Percentiles rank a stretch among this genome's conserved stretches.
Evolutionary conservation across 805 yeast genomes (phyloP).

Genomic region (Starmerella stellata): DNA sequence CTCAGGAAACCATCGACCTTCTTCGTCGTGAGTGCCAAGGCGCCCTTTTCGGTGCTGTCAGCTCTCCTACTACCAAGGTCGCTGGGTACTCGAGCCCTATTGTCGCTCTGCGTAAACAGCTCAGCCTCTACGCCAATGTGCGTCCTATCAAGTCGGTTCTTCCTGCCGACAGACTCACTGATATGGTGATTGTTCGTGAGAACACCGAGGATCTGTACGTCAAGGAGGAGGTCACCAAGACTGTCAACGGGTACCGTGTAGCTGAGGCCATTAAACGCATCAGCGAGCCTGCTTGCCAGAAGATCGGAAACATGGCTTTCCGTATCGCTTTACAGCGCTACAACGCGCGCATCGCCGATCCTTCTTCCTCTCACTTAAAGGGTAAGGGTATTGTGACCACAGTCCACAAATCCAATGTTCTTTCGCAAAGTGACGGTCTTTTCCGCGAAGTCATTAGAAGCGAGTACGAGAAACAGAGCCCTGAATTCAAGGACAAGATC

Average conservation of each 20-base stretch:
- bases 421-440: constrained; percentile 81
- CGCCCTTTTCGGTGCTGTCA: constrained; percentile 94
- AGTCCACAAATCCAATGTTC: constrained; percentile 90
- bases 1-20: constrained; percentile 70
- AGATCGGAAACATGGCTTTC: constrained; percentile 78
- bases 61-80: constrained; percentile 80
- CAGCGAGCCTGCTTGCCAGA: constrained; percentile 66
- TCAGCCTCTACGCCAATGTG: constrained; percentile 90
- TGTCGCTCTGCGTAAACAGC: constrained; percentile 90
- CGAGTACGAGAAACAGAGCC: constrained; percentile 32
- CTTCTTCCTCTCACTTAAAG: constrained; percentile 22
- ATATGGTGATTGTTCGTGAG: constrained; percentile 95
- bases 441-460: constrained; percentile 73
- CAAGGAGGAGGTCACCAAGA: constrained; percentile 71
- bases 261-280: constrained; percentile 98
- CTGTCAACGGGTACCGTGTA: constrained; percentile 63
- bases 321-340: constrained; percentile 88
- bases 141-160: constrained; percentile 92
- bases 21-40: constrained; percentile 79
- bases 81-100: constrained; percentile 96
- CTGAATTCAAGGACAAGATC: constrained; percentile 35
- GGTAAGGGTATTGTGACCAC: constrained; percentile 64
- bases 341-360: constrained; percentile 41
- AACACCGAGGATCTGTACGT: constrained; percentile 95
- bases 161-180: constrained; percentile 75